Evolutionary conservation across 106 monocot species (phyloP), one percentile per base, ranked within the genome.

Genomic region (Apostasia ramifera): DNA sequence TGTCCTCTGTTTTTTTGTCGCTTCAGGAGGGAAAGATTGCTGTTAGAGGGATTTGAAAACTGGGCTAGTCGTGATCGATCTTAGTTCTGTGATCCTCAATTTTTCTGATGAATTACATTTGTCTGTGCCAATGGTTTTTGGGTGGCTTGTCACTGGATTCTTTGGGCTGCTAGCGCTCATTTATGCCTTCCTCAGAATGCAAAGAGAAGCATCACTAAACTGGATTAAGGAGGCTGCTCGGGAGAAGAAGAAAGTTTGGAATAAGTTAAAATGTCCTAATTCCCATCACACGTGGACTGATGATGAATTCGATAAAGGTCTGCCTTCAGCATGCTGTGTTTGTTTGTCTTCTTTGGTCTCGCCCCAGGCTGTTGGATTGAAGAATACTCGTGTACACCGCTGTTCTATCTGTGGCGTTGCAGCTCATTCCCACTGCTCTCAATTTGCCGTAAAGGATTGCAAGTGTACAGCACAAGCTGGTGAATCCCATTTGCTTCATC

Each of bases 201-300:
- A 94, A 69, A 81, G 76, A 61, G 71, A 83, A 69, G 83, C 77
- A 42, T 85, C 91, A 44, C 52, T 88, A 39, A 83, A 86, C 63
- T 95, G 94, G 94, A 57, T 83, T 38, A 95, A 88, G 48, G 81
- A 83, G 56, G 91, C 94, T 65, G 94, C 94, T 38, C 77, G 64
- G 77, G 91, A 85, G 69, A 95, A 81, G 85, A 81, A 75, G 71
- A 79, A 81, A 60, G 76, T 77, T 7, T 83, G 80, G 81, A 86
- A 84, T 76, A 82, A 83, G 41, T 66, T 84, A 47, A 85, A 86
- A 14, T 71, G 85, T 56, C 81, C 91, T 48, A 81, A 69, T 49
- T 85, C 85, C 45, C 55, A 64, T n/a, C 94, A 94, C 73, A 54
- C 79, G 41, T 94, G 94, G 94, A 67, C 66, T 10, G 78, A 88